Conservation (phyloP, 441 rosid species). For the Jatropha podagrica region DNA sequence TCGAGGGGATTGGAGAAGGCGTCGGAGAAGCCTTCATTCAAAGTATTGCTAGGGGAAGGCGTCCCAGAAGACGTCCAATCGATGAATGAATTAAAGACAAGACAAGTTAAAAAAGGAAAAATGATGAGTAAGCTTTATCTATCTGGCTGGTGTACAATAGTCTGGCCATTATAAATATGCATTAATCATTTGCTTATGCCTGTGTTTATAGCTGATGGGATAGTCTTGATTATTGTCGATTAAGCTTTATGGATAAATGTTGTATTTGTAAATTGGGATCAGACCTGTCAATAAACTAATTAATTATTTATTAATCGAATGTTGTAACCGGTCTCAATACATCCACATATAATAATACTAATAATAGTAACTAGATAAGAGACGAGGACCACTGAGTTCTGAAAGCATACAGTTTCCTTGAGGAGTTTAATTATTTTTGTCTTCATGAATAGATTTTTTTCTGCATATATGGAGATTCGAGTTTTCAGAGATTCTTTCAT, state of each 20-base stretch:
- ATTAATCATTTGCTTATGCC: too few species aligned
- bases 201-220: neutral
- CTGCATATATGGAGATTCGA: neutral
- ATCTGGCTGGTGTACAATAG: too few species aligned
- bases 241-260: neutral
- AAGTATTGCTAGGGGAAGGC: slow-evolving; percentile 42
- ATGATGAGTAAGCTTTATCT: too few species aligned
- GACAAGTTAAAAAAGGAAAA: too few species aligned
- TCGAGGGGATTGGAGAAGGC: slow-evolving; percentile 87
- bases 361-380: too few species aligned
- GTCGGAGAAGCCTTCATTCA: slow-evolving; percentile 67
- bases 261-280: neutral
- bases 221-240: neutral
- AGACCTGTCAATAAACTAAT: neutral
- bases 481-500: neutral
- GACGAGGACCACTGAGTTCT: too few species aligned
- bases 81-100: too few species aligned
- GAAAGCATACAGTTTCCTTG: too few species aligned
- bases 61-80: slow-evolving; percentile 1
- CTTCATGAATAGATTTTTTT: neutral
- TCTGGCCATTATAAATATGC: too few species aligned
- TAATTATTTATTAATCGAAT: neutral
- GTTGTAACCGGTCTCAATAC: too few species aligned
- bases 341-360: too few species aligned
- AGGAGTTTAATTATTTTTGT: too few species aligned